Evolutionary conservation across 257 asterid genomes (phyloP), one percentile per base, ranked within the genome.

Genomic region (Euphrasia confusa): DNA sequence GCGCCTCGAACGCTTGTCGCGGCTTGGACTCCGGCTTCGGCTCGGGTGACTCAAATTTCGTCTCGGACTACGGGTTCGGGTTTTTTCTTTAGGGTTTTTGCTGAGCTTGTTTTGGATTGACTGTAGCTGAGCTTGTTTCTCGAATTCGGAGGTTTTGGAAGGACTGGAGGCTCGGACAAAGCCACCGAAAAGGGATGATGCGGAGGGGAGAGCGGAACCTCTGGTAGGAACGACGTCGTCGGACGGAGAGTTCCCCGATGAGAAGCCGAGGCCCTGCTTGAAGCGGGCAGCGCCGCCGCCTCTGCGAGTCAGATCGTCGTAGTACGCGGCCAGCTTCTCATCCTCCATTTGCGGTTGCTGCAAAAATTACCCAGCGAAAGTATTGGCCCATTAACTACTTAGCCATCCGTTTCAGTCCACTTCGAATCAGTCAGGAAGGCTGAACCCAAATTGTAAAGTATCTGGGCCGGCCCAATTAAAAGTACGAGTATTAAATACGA

Each of bases 251-350:
- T 65, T 39, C 65, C 69, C 32, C 58, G 87, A 61, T 15, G 92
- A 79, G 78, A 86, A 88, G 67, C 98, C 97, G 49, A 92, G 93
- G 7, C 98, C 95, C 69, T 83, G 98, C 58, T 88, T 89, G 77
- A 84, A 88, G 54, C 88, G 79, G 48, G 98, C 95, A 66, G 98
- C 98, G 60, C 89, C 96, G 44, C 80, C 85, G 60, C 98, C 98
- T 72, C 90, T 81, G 1, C 95, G 95, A 9, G 84, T 82, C 12
- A 91, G 79, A 72, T 91, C 96, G 71, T 88, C 98, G 82, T 86
- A 91, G 70, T 84, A 83, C 1, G 95, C 96, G 2, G 98, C 98
- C 30, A 94, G 84, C 71, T 88, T 91, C 24, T 88, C 96, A 47
- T 88, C 98, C 82, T 91, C 98, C 96, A 91, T 91, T 53, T 13